Base-by-base conservation (phyloP, 805 yeast species). In the Lipomyces oligophaga region DNA sequence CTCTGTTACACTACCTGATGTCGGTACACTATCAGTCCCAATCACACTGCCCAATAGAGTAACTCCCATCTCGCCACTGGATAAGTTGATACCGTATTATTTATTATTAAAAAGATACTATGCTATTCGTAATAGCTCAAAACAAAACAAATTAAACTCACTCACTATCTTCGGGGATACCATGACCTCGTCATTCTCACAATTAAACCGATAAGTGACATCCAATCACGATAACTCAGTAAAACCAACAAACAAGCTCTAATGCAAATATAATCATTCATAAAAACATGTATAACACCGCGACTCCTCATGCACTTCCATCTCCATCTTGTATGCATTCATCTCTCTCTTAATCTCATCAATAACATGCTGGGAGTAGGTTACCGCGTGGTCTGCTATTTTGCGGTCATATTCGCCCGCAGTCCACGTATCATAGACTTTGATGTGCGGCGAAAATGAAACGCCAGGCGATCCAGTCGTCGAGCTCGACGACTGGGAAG, bases 321-420 rank as follows among this genome's bases (percentile, higher is more conserved):
- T 90, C 51, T 76, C 78, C 68, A 87, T 89, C 34, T 53, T 53
- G 61, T 88, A 67, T 43, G 72, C 75, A 65, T 93, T 89, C 62
- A 90, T 70, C 65, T 90, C 97, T 31, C 82, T 84, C 66, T 81
- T 83, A 58, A 90, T 87, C 65, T 78, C 79, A 64, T 85, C 88
- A 0, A 97, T 96, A 62, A 88, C 67, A 47, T 75, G 72, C 4
- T 34, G 26, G 10, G 55, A 49, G 13, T 34, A 50, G 4, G 55
- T 38, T 20, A 52, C 48, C 20, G 39, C 48, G 6, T 52, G 49
- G 37, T 50, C 55, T 5, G 44, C 33, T 16, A 47, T 34, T 27
- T 47, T 50, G 59, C 98, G 79, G 65, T 90, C 97, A 65, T 90
- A 90, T 55, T 85, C 96, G 16, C 77, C 80, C 30, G 81, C 80